Base-by-base conservation (phyloP, 257 asterid species). In the Solanum bulbocastanum region DNA sequence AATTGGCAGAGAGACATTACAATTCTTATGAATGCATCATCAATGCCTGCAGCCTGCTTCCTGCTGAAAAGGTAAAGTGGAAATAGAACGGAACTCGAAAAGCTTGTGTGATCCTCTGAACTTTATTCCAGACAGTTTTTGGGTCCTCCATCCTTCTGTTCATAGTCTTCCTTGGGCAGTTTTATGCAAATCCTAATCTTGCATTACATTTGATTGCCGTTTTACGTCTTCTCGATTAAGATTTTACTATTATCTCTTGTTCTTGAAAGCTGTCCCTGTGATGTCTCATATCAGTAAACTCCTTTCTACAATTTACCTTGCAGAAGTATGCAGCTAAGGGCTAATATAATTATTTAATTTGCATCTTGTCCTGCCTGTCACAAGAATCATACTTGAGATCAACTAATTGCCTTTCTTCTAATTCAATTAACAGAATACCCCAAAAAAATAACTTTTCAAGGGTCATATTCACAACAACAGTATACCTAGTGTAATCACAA, bases 61-160 rank as follows among this genome's bases (percentile, higher is more conserved):
- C 93, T 18, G 85, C 97, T 12, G 97, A 92, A 87, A 93, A 96
- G 98, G 99, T 96, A 91, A 71, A 58, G 40, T 83, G 76, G 40
- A 16, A 0, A 40, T 79, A 79, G 65, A 42, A 30, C 39, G 8
- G 39, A 36, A 20, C 49, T 76, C 27, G 0, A 46, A 81, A 81
- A 16, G 8, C 56, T 76, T 65, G 27, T 86, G 39, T 65, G 60
- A 86, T 84, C 23, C 46, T 72, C 46, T 33, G 44, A 73, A 35
- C 44, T 20, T 73, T 20, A 20, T 32, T 73, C 81, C 46, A 14
- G 11, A 23, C 66, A 35, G 35, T 88, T 20, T 74, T 74, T 37
- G 14, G 30, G 49, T 74, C 49, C 10, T 73, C 49, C 30, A 37
- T 22, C 20, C 22, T 36, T 74, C 82, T 74, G 49, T 37, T 74